These are phyloP conservation scores for Penicillium sp. DNA, from an alignment of 2,329 filamentous ascomycete species.

Conservation along the genomic window DNA sequence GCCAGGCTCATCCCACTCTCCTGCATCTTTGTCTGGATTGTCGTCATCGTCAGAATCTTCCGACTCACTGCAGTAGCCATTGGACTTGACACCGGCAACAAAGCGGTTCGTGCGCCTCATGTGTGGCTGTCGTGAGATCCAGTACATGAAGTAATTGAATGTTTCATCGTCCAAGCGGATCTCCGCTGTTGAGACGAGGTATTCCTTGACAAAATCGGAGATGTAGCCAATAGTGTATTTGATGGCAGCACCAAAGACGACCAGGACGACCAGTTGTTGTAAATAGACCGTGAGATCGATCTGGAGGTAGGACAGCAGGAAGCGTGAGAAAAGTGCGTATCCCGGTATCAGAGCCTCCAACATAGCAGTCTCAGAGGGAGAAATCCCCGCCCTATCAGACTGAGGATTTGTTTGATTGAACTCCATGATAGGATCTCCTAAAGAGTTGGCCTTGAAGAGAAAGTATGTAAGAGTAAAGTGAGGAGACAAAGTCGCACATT, in stretches of 20 bases:
- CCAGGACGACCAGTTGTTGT: conserved; percentile 55
- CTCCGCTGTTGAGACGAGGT: conserved; percentile 66
- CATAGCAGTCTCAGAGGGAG: conserved; percentile 27
- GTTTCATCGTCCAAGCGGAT: conserved; percentile 70
- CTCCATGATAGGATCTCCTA: conserved; percentile 13
- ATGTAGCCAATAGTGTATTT: conserved; percentile 54
- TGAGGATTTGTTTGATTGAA: conserved; percentile 16
- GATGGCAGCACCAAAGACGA: conserved; percentile 53
- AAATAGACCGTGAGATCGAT: conserved; percentile 66
- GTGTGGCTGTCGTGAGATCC: conserved; percentile 65
- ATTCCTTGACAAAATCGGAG: conserved; percentile 49
- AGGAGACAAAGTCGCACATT: not conserved
- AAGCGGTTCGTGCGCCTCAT: conserved; percentile 61
- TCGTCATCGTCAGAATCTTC: conserved; percentile 25
- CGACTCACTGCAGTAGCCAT: conserved; percentile 27
- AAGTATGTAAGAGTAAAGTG: not conserved
- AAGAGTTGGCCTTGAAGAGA: not conserved
- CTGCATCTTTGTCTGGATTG: conserved; percentile 24
- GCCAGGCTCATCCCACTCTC: conserved; percentile 27
- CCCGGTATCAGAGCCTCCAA: conserved; percentile 68
- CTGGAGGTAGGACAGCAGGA: conserved; percentile 57
- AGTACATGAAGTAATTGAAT: conserved; percentile 71
- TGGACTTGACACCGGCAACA: conserved; percentile 64
- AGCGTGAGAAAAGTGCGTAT: conserved; percentile 58
- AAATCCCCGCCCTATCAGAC: conserved; percentile 9